A percentile compares a stretch with the other conserved stretches of the same genome.
phyloP scores from a whole-genome alignment of 495 filamentous ascomycete species.

The Talaromyces trachyspermus region DNA sequence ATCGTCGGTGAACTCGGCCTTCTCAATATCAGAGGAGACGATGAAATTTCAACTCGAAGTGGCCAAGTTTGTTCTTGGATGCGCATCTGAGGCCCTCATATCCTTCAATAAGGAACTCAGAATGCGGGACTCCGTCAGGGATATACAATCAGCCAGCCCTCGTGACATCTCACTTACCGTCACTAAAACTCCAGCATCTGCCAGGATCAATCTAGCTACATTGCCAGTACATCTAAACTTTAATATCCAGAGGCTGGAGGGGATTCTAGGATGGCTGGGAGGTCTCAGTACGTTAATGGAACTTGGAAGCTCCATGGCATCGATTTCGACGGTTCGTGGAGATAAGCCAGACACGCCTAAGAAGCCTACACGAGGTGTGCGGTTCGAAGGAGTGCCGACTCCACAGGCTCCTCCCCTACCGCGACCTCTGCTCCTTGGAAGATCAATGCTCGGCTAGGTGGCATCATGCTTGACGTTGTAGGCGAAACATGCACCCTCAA shows the following conservation, averaged over 20 bases:
- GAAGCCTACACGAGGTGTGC: constrained; percentile 53
- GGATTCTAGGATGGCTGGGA: constrained; percentile 80
- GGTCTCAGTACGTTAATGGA: constrained; percentile 89
- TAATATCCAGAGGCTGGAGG: constrained; percentile 76
- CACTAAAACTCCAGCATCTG: constrained; percentile 39
- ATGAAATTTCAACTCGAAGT: constrained; percentile 32
- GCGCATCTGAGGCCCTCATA: constrained; percentile 63
- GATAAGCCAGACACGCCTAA: constrained; percentile 21
- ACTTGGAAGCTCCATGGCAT: constrained; percentile 75
- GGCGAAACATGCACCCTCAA: constrained; percentile 71
- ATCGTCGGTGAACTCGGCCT: constrained; percentile 20
- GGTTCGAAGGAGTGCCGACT: constrained; percentile 50
- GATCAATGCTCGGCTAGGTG: constrained; percentile 68
- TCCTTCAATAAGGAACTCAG: constrained; percentile 61
- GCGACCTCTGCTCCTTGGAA: constrained; percentile 49
- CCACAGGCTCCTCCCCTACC: not conserved
- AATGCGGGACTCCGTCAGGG: constrained; percentile 65
- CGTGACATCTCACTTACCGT: constrained; percentile 60
- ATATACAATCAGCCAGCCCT: constrained; percentile 48
- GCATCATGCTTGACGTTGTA: constrained; percentile 60
- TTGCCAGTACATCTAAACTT: constrained; percentile 70
- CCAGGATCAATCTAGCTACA: constrained; percentile 67
- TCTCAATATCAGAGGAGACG: constrained; percentile 15
- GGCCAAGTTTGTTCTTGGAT: constrained; percentile 65
- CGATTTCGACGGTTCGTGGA: constrained; percentile 51